Evolutionary conservation across 495 filamentous ascomycete species (phyloP).

Genomic region (Aspergillus taichungensis): DNA sequence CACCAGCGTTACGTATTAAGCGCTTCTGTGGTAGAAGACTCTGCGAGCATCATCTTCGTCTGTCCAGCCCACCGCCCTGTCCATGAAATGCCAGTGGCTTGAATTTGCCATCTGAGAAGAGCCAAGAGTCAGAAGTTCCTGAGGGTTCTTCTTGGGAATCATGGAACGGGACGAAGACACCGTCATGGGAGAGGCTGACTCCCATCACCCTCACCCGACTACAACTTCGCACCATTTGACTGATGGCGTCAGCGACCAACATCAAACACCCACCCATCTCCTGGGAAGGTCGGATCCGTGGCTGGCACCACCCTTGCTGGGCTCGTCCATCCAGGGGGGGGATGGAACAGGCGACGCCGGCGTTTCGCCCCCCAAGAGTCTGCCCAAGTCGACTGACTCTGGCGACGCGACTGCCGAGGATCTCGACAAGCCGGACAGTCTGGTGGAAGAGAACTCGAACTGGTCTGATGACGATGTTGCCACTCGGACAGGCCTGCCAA

Average conservation of each 20-base stretch:
- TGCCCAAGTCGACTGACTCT: conserved; percentile 17
- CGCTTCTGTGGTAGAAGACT: background rate
- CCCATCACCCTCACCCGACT: conserved; percentile 11
- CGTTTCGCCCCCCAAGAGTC: conserved; percentile 13
- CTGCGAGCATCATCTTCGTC: background rate
- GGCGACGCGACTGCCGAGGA: conserved; percentile 14
- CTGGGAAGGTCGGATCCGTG: conserved; percentile 14
- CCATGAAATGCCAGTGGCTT: too few species aligned
- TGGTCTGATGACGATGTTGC: conserved; percentile 30
- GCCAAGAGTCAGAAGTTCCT: too few species aligned
- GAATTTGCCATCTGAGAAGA: too few species aligned
- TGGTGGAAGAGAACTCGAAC: conserved; percentile 32
- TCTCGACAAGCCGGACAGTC: conserved; percentile 22
- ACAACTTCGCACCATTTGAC: conserved; percentile 10
- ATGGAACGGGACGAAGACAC: conserved; percentile 36
- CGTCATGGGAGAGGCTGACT: conserved; percentile 28
- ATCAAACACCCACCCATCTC: conserved; percentile 7
- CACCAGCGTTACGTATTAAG: too few species aligned
- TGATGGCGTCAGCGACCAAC: conserved; percentile 5
- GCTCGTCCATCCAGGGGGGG: conserved; percentile 2
- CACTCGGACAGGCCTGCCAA: conserved; percentile 20
- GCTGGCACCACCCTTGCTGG: conserved; percentile 24
- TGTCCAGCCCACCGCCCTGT: background rate
- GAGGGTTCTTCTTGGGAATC: too few species aligned
- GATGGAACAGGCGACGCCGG: conserved; percentile 1